phyloP scores from a whole-genome alignment of 2,329 filamentous ascomycete genomes.

The Alternaria sp. region DNA sequence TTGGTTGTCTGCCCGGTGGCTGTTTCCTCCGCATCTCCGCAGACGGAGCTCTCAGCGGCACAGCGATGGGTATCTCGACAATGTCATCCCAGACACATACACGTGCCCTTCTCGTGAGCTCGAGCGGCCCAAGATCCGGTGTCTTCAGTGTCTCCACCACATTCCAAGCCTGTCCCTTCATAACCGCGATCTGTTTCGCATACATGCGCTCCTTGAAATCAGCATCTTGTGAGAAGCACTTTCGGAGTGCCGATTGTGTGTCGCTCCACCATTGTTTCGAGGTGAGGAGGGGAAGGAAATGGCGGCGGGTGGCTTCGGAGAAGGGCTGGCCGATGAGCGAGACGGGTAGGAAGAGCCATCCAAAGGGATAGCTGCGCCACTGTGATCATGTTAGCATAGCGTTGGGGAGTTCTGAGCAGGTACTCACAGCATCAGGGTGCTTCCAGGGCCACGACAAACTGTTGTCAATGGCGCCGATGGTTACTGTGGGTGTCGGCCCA shows the following conservation, averaged over 20 bases:
- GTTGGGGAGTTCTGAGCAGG: not conserved
- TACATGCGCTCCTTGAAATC: slow-evolving; percentile 99
- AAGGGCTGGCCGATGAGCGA: slow-evolving; percentile 96
- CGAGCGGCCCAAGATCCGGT: slow-evolving; percentile 87
- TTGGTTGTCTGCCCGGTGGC: slow-evolving; percentile 44
- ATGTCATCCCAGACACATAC: slow-evolving; percentile 99
- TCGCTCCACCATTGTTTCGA: slow-evolving; percentile 97
- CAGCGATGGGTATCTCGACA: slow-evolving; percentile 92
- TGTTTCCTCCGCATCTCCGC: slow-evolving; percentile 79
- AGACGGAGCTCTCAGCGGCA: slow-evolving; percentile 84
- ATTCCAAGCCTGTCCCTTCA: slow-evolving; percentile 99
- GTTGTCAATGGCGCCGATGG: slow-evolving; percentile 94
- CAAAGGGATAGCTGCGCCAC: slow-evolving; percentile 91
- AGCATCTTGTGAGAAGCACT: slow-evolving; percentile 87
- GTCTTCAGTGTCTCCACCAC: slow-evolving; percentile 97
- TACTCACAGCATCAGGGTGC: slow-evolving; percentile 82
- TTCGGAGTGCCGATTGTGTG: slow-evolving; percentile 83
- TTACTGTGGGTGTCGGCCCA: slow-evolving; percentile 65
- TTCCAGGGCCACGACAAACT: slow-evolving; percentile 99
- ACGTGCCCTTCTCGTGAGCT: slow-evolving; percentile 85
- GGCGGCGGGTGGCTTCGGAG: slow-evolving; percentile 88
- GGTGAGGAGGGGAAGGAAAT: slow-evolving; percentile 94
- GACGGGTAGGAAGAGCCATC: slow-evolving; percentile 96
- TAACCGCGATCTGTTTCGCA: slow-evolving; percentile 95
- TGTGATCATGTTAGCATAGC: slow-evolving; percentile 35